Evolutionary conservation across 2,329 filamentous ascomycete species (phyloP).

Genomic region (Phyllachora maydis): DNA sequence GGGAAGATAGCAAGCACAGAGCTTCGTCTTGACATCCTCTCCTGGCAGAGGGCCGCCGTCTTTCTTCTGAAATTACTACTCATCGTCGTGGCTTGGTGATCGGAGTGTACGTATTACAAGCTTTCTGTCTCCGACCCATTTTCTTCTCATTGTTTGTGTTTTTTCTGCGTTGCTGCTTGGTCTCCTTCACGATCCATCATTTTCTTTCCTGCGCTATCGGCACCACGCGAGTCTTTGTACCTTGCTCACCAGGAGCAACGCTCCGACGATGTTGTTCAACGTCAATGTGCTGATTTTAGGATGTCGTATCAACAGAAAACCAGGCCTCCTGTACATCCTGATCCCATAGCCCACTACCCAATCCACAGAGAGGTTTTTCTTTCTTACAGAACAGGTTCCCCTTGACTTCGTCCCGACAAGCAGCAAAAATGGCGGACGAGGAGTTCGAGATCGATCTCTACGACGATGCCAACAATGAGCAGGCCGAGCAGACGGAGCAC

Average conservation of each 20-base stretch:
- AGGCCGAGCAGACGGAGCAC: constrained; percentile 16
- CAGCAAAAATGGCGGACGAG: constrained; percentile 39
- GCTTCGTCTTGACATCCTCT: constrained; percentile 30
- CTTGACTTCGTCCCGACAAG: constrained; percentile 3
- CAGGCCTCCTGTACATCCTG: too few relatives aligned
- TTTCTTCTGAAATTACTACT: constrained; percentile 2
- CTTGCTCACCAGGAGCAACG: too few relatives aligned
- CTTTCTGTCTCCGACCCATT: constrained; percentile 18
- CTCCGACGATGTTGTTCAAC: too few relatives aligned
- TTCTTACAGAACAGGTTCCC: constrained; percentile 6
- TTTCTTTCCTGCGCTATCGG: too few relatives aligned
- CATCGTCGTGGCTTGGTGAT: constrained; percentile 8
- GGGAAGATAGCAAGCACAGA: constrained; percentile 35
- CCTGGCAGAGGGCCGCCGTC: background rate
- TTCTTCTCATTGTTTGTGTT: constrained; percentile 13
- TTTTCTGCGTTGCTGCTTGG: constrained; percentile 5
- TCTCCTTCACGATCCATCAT: constrained; percentile 1
- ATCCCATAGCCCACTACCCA: too few relatives aligned
- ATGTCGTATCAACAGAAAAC: too few relatives aligned
- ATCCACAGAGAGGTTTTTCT: constrained; percentile 10
- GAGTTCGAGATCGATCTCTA: constrained; percentile 58
- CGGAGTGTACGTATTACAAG: constrained; percentile 36
- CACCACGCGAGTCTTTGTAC: too few relatives aligned
- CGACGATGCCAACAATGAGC: constrained; percentile 32
- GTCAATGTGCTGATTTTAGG: too few relatives aligned